These are phyloP conservation scores for Cladorrhinum sp. DNA, from an alignment of 2,329 filamentous ascomycete species.

Conservation along the genomic window DNA sequence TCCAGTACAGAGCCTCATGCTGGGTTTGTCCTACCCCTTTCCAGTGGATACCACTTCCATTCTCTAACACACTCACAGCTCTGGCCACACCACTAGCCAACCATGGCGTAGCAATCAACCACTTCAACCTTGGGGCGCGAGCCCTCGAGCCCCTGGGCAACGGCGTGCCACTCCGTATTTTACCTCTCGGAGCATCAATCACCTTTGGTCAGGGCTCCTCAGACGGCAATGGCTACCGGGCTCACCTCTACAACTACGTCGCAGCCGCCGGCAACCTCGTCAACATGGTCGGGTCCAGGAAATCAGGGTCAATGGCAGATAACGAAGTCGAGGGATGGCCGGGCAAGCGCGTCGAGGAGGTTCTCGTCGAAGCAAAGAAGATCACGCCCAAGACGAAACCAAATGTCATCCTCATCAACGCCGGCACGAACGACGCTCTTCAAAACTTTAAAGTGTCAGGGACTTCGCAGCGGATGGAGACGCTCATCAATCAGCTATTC, in stretches of 20 bases:
- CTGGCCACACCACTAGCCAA: slow-evolving; percentile 23
- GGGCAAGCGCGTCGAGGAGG: slow-evolving; percentile 40
- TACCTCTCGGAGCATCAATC: slow-evolving; percentile 45
- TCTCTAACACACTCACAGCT: slow-evolving; percentile 17
- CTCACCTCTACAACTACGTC: slow-evolving; percentile 33
- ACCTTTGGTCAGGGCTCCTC: slow-evolving; percentile 38
- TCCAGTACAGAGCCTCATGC: slow-evolving; percentile 9
- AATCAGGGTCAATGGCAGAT: slow-evolving; percentile 39
- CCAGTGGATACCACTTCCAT: neutral
- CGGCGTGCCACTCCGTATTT: slow-evolving; percentile 38
- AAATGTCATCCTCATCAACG: slow-evolving; percentile 42
- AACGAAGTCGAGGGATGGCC: slow-evolving; percentile 46
- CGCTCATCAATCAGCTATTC: slow-evolving; percentile 38
- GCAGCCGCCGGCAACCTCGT: slow-evolving; percentile 31
- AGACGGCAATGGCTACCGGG: slow-evolving; percentile 41
- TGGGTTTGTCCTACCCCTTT: slow-evolving; percentile 9
- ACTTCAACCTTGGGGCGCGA: slow-evolving; percentile 17
- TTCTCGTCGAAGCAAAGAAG: slow-evolving; percentile 33
- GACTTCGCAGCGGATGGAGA: slow-evolving; percentile 34
- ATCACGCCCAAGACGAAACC: slow-evolving; percentile 35
- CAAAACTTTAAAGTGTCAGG: slow-evolving; percentile 32
- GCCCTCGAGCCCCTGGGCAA: slow-evolving; percentile 18
- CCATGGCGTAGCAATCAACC: slow-evolving; percentile 22
- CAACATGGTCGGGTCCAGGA: slow-evolving; percentile 42
- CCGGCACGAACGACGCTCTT: slow-evolving; percentile 43